Evolutionary conservation across 2,329 filamentous ascomycete species (phyloP).

Genomic region (Epicoccum nigrum): DNA sequence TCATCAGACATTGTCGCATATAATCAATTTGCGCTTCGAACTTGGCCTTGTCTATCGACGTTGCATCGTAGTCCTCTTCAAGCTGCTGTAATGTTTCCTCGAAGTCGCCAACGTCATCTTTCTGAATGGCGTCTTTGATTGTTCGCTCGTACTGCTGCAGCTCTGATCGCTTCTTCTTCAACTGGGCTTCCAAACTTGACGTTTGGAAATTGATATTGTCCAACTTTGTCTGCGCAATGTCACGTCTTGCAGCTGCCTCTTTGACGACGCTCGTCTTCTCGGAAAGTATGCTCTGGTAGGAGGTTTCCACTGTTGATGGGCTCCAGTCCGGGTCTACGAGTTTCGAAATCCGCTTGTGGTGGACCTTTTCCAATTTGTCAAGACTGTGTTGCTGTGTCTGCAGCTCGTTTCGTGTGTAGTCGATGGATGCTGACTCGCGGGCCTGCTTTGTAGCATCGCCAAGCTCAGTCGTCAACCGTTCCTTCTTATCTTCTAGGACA

Average conservation of each 20-base stretch:
- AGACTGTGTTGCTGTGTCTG: conserved; percentile 75
- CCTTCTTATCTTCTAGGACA: conserved; percentile 72
- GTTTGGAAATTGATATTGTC: conserved; percentile 78
- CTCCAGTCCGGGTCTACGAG: conserved; percentile 72
- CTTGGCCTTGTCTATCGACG: conserved; percentile 69
- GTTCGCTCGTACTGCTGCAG: conserved; percentile 66
- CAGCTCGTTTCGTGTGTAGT: conserved; percentile 80
- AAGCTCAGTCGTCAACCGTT: conserved; percentile 78
- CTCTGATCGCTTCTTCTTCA: conserved; percentile 69
- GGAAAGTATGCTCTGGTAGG: conserved; percentile 69
- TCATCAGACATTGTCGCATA: conserved; percentile 70
- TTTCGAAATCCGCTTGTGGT: conserved; percentile 71
- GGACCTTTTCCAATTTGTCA: conserved; percentile 76
- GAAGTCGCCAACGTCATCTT: conserved; percentile 53
- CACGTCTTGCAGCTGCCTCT: conserved; percentile 72
- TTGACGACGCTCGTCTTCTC: conserved; percentile 63
- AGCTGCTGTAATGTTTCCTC: conserved; percentile 59
- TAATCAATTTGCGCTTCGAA: conserved; percentile 74
- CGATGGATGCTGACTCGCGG: conserved; percentile 81
- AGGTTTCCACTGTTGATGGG: conserved; percentile 69
- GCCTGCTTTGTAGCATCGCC: conserved; percentile 81
- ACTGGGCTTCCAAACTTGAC: conserved; percentile 67
- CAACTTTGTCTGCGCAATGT: conserved; percentile 72
- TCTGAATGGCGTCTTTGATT: conserved; percentile 60
- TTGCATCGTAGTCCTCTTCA: conserved; percentile 58